phyloP scores from a whole-genome alignment of 768 basidiomycete genomes.

The Rhizopogon vesiculosus region DNA sequence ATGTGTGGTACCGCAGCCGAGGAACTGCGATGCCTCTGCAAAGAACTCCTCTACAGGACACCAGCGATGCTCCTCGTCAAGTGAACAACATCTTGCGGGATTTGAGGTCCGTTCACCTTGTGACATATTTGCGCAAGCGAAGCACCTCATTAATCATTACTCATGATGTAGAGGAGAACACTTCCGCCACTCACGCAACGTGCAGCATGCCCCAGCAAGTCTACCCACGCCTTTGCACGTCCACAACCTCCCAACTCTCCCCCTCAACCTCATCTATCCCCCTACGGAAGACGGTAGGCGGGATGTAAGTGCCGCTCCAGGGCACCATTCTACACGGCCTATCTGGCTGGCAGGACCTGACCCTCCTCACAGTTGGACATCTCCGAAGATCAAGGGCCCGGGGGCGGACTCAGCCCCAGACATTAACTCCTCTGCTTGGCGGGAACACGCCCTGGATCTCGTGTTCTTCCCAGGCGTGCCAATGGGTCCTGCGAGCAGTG shows the following conservation, averaged over 20 bases:
- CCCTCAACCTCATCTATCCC: constrained; percentile 35
- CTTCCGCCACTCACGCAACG: constrained; percentile 60
- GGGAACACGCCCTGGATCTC: constrained; percentile 51
- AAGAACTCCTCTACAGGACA: neutral
- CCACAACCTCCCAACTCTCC: constrained; percentile 43
- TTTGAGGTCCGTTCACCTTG: constrained; percentile 17
- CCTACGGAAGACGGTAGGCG: constrained; percentile 1
- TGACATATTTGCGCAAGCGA: neutral
- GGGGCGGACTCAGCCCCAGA: constrained; percentile 1
- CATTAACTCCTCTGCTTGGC: constrained; percentile 38
- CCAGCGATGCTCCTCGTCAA: constrained; percentile 11
- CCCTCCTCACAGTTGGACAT: constrained; percentile 57
- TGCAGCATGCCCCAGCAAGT: constrained; percentile 24
- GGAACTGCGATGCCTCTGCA: neutral
- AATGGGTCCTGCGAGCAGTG: neutral
- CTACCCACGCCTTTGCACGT: constrained; percentile 14
- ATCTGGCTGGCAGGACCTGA: constrained; percentile 40
- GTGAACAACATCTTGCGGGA: constrained; percentile 25
- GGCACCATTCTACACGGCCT: neutral
- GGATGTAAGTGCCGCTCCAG: neutral
- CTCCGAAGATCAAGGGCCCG: constrained; percentile 6
- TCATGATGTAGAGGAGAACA: constrained; percentile 56
- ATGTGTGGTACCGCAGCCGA: neutral
- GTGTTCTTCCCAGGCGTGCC: constrained; percentile 28
- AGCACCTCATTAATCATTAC: neutral